Percentiles rank a stretch among this genome's conserved stretches.
Conservation (phyloP, 2,329 filamentous ascomycete genomes). For the Aspergillus amoenus region DNA sequence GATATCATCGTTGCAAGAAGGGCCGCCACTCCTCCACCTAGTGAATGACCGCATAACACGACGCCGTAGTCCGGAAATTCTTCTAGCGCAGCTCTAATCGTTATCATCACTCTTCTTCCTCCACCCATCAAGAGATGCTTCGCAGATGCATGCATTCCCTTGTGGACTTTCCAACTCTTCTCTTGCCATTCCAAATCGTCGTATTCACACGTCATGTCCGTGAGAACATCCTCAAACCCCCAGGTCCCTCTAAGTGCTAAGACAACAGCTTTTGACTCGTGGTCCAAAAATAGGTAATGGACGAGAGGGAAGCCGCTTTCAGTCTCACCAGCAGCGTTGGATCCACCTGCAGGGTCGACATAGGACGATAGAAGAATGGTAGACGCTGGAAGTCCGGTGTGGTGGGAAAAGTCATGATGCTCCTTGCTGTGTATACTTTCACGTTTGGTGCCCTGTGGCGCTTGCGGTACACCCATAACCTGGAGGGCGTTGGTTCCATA, state of each 20-base stretch:
- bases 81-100: constrained; percentile 63
- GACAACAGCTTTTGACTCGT: constrained; percentile 69
- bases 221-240: constrained; percentile 71
- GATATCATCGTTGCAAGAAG: constrained; percentile 70
- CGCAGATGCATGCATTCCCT: constrained; percentile 71
- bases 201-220: constrained; percentile 73
- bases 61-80: constrained; percentile 69
- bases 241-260: constrained; percentile 71
- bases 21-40: constrained; percentile 69
- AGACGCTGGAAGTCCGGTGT: constrained; percentile 46
- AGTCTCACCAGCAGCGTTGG: constrained; percentile 63
- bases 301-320: constrained; percentile 68
- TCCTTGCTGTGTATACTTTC: constrained; percentile 40
- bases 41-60: constrained; percentile 67
- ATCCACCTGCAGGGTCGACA: constrained; percentile 66
- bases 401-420: constrained; percentile 46
- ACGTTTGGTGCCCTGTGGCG: constrained; percentile 29
- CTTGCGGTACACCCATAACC: constrained; percentile 45
- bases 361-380: constrained; percentile 66
- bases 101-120: constrained; percentile 65
- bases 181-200: constrained; percentile 61
- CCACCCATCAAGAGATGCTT: constrained; percentile 66
- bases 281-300: constrained; percentile 71
- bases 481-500: constrained; percentile 48
- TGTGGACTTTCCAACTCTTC: constrained; percentile 67